These are phyloP conservation scores for Podospora conica DNA, from an alignment of 495 filamentous ascomycete genomes.

Conservation along the genomic window DNA sequence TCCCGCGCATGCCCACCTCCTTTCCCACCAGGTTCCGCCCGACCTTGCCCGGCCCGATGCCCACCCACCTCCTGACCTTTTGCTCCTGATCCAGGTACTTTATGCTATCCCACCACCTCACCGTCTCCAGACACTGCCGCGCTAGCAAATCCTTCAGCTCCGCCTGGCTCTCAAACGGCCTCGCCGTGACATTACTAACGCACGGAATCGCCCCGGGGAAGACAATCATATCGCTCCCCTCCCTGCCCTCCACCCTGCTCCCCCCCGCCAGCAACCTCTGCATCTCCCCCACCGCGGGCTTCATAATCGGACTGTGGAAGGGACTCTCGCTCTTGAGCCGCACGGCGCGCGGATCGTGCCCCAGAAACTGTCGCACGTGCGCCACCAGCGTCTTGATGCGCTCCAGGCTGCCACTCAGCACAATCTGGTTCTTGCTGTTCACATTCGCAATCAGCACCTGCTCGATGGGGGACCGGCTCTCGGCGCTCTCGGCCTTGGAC, in stretches of 20 bases:
- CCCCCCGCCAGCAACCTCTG: constrained; percentile 51
- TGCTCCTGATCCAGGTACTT: constrained; percentile 81
- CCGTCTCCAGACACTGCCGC: constrained; percentile 76
- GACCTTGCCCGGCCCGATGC: constrained; percentile 91
- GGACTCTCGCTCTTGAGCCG: constrained; percentile 82
- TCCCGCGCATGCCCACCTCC: constrained; percentile 80
- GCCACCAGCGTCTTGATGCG: constrained; percentile 79
- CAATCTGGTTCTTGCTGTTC: constrained; percentile 94
- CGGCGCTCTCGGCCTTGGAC: constrained; percentile 57
- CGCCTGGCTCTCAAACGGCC: constrained; percentile 65
- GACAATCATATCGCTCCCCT: constrained; percentile 48
- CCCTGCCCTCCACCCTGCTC: constrained; percentile 41
- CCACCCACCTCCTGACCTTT: constrained; percentile 82
- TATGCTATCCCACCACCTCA: constrained; percentile 90
- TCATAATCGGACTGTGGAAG: constrained; percentile 92
- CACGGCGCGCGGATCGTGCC: constrained; percentile 87
- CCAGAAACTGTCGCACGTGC: constrained; percentile 85
- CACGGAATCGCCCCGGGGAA: constrained; percentile 73
- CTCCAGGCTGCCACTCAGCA: constrained; percentile 81
- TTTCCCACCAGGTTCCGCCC: constrained; percentile 91
- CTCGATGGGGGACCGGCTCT: constrained; percentile 65
- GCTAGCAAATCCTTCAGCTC: constrained; percentile 72
- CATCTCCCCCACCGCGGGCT: constrained; percentile 71
- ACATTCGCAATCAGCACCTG: constrained; percentile 91
- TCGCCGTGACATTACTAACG: constrained; percentile 76